Evolutionary conservation across 352 stramenopile genomes (phyloP), one percentile per base, ranked within the genome.

Genomic region (Globisporangium alternatum): DNA sequence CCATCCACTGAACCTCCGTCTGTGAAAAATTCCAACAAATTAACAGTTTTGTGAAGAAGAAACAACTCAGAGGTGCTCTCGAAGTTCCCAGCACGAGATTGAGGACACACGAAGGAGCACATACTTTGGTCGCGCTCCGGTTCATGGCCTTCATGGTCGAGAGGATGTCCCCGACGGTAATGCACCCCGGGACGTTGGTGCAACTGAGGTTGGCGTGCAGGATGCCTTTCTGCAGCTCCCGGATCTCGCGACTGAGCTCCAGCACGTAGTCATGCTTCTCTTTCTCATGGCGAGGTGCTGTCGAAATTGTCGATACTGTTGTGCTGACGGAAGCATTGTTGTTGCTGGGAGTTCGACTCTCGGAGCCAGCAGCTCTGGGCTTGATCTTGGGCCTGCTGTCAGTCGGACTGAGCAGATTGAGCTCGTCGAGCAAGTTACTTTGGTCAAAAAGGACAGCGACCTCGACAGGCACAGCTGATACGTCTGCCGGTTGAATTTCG

Each of bases 1-100:
- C 96, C 77, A 99, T 98, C 75, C 97, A 95, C 63, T 98, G 89
- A 17, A 97, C 78, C 60, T 98, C 91, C 45, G 80, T 83, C 81
- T 97, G 56, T 28, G 30, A 5, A 62, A 60, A 15, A 66, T 3
- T 19, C 33, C 41, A 15, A 17, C 35, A 41, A 41, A 41, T 41
- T 12, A 39, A 39, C 33, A 39, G 33, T 37, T 19, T 12, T 54
- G 13, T 41, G 31, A 5, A n/a, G 47, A 8, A 48, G 22, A 13
- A 33, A 28, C 25, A 28, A 28, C 25, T 45, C 7, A 44, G 6
- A 30, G 17, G 10, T 28, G n/a, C 41, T 13, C 6, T 31, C 19
- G n/a, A 35, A 33, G 5, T 9, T 15, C 25, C 4, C 5, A 55
- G 31, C 1, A 31, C 33, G 6, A 22, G 25, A 55, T 21, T 17